Percentiles rank a stretch among this genome's conserved stretches.
Conservation (phyloP, 768 basidiomycete species). For the Sistotremastrum niveocremeum region DNA sequence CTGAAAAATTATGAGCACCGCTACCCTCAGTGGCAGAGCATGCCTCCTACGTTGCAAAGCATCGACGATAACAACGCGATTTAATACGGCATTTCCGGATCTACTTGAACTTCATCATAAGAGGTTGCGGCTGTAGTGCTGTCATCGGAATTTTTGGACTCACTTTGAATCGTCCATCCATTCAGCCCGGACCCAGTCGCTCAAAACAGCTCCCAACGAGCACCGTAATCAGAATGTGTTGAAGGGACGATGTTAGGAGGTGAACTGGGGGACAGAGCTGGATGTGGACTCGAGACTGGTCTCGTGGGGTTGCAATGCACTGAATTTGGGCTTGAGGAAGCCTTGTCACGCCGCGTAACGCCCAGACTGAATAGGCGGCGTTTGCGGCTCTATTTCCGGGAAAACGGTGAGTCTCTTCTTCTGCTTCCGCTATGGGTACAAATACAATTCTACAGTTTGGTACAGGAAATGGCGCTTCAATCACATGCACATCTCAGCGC, state of each 20-base stretch:
- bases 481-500: constrained; percentile 12
- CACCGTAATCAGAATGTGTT: not conserved
- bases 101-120: not conserved
- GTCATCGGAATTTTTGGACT: not conserved
- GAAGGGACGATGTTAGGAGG: not conserved
- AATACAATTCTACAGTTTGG: no score
- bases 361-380: no score
- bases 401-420: no score
- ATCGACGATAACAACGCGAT: constrained; percentile 1
- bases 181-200: constrained; percentile 3
- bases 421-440: no score
- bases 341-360: no score
- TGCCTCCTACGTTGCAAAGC: not conserved
- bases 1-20: constrained; percentile 22
- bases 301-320: no score
- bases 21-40: no score
- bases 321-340: no score
- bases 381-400: no score
- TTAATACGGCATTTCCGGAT: constrained; percentile 1
- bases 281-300: no score
- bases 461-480: no score
- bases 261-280: not conserved
- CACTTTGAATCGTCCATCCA: constrained; percentile 6
- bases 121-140: not conserved
- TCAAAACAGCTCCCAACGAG: no score